These are phyloP conservation scores for Sonneratia alba DNA, from an alignment of 345 rosid genomes.

Conservation along the genomic window DNA sequence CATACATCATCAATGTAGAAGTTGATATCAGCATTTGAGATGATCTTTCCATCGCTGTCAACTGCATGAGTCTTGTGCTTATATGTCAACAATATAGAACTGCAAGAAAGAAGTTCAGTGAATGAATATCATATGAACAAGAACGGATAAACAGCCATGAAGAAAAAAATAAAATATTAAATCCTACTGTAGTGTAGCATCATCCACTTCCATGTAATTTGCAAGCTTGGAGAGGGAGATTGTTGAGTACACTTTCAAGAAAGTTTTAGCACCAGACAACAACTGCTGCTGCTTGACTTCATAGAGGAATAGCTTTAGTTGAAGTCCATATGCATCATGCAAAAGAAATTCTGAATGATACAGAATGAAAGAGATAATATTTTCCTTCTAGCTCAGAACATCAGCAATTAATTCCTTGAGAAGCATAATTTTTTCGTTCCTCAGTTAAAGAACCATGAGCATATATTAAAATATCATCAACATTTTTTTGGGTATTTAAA, in stretches of 20 bases:
- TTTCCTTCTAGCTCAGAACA: neutral
- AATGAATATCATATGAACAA: neutral
- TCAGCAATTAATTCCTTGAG: neutral
- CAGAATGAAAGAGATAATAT: neutral
- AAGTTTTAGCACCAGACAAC: slow-evolving; percentile 66
- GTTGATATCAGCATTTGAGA: slow-evolving; percentile 83
- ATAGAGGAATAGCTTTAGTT: slow-evolving; percentile 84
- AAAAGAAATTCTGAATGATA: neutral
- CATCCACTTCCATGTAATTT: slow-evolving; percentile 90
- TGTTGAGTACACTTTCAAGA: slow-evolving; percentile 80
- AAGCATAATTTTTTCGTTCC: too few species aligned
- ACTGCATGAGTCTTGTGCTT: slow-evolving; percentile 97
- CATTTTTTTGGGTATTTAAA: too few species aligned
- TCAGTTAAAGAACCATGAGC: too few species aligned
- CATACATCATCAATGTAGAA: slow-evolving; percentile 82
- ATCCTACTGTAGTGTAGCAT: slow-evolving; percentile 62
- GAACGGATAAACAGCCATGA: neutral
- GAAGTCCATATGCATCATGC: slow-evolving; percentile 94
- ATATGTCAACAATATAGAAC: slow-evolving; percentile 82
- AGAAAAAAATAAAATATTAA: neutral
- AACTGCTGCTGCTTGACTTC: slow-evolving; percentile 96
- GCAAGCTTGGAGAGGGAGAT: slow-evolving; percentile 80
- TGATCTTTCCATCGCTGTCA: slow-evolving; percentile 65
- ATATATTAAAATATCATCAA: too few species aligned
- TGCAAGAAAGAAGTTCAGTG: slow-evolving; percentile 14